phyloP scores from a whole-genome alignment of 2,329 filamentous ascomycete genomes.

The Curvularia sp. region DNA sequence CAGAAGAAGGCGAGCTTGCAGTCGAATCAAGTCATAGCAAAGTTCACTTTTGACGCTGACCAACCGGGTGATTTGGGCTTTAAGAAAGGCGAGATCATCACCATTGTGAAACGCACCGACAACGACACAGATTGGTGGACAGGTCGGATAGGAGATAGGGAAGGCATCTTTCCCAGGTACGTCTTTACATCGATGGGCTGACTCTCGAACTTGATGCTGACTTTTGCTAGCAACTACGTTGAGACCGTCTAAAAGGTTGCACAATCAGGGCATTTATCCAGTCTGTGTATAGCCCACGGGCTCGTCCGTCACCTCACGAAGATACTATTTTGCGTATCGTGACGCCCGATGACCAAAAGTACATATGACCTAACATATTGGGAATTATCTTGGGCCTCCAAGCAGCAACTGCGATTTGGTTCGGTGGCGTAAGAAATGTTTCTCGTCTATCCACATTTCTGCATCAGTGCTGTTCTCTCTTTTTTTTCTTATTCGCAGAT shows the following conservation, averaged over 20 bases:
- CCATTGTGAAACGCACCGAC: slow-evolving; percentile 91
- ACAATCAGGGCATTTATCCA: neutral
- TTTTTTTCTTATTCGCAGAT: slow-evolving; percentile 10
- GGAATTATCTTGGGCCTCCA: neutral
- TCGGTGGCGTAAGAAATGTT: slow-evolving; percentile 25
- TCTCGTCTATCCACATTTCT: slow-evolving; percentile 8
- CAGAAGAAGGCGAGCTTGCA: slow-evolving; percentile 55
- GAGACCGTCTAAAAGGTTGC: slow-evolving; percentile 39
- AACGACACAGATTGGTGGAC: slow-evolving; percentile 99
- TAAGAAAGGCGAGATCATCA: slow-evolving; percentile 97
- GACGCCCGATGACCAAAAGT: neutral
- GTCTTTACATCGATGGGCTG: slow-evolving; percentile 21
- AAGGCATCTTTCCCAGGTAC: slow-evolving; percentile 91
- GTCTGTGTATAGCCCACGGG: neutral
- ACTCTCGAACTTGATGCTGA: neutral
- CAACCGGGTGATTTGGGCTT: slow-evolving; percentile 92
- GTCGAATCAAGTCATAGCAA: slow-evolving; percentile 82
- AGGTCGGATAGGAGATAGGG: slow-evolving; percentile 80
- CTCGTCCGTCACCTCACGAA: neutral
- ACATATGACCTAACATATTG: neutral
- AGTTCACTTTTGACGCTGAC: slow-evolving; percentile 94
- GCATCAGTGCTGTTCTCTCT: neutral
- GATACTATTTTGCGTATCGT: neutral
- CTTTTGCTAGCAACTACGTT: slow-evolving; percentile 49
- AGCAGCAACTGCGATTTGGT: neutral